Percentiles rank a stretch among this genome's conserved stretches.
These are phyloP conservation scores for Claviceps purpurea DNA, from an alignment of 2,329 filamentous ascomycete genomes.

Conservation along the genomic window DNA sequence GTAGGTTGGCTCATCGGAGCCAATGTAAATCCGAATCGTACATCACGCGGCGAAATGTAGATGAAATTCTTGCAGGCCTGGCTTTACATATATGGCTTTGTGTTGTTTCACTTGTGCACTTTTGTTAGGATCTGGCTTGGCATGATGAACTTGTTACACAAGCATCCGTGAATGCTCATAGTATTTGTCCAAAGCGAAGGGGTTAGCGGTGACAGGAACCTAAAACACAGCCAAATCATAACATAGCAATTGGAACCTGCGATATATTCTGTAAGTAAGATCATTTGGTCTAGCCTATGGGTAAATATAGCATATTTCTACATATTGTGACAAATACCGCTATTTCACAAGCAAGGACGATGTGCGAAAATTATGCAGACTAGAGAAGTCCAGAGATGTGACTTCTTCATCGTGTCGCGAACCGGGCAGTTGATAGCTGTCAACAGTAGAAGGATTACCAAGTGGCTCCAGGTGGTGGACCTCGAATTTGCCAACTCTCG, in stretches of 20 bases:
- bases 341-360: not conserved
- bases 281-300: not conserved
- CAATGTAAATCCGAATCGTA: constrained; percentile 15
- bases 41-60: not conserved
- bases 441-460: not conserved
- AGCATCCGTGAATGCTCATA: not conserved
- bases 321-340: not conserved
- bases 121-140: not conserved
- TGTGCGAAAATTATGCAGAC: not conserved
- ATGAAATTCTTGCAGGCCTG: not conserved
- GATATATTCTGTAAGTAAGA: not conserved
- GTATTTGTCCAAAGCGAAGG: not conserved
- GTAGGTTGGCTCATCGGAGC: constrained; percentile 57
- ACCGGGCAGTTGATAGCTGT: not conserved
- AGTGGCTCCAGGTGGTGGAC: not conserved
- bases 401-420: not conserved
- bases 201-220: not conserved
- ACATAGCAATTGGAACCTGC: not conserved
- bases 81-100: not conserved
- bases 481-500: not conserved
- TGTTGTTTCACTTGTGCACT: not conserved
- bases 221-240: not conserved
- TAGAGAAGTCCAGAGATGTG: not conserved
- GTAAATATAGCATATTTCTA: not conserved
- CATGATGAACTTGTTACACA: not conserved